Evolutionary conservation across 1,139 yeast species (phyloP).

Genomic region (Arxiozyma slooffiae): DNA sequence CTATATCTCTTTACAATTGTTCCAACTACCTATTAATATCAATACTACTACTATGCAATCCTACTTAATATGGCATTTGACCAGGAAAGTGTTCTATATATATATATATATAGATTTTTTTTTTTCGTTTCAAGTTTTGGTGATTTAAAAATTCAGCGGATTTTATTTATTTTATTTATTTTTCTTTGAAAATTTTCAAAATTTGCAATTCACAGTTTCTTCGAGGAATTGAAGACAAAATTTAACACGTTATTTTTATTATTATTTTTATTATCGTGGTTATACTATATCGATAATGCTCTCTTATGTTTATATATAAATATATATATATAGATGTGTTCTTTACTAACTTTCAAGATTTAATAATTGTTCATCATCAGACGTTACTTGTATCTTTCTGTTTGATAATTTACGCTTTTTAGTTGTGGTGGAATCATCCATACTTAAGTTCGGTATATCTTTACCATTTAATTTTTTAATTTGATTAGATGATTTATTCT

Average conservation of each 20-base stretch:
- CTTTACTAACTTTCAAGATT: neutral
- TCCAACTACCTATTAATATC: too few relatives aligned
- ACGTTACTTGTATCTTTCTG: conserved; percentile 5
- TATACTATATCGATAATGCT: neutral
- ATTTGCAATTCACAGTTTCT: neutral
- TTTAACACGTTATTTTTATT: neutral
- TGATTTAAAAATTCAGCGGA: too few relatives aligned
- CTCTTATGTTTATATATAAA: too few relatives aligned
- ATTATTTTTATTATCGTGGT: too few relatives aligned
- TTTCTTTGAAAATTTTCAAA: neutral
- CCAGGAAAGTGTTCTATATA: too few relatives aligned
- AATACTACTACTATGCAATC: too few relatives aligned
- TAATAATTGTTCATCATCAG: neutral
- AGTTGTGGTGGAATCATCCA: neutral
- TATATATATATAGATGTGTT: neutral
- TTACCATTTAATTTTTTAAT: neutral
- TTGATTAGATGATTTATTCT: neutral
- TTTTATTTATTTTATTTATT: too few relatives aligned
- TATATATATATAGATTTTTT: too few relatives aligned
- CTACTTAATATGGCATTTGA: too few relatives aligned
- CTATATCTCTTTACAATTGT: too few relatives aligned
- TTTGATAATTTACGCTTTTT: conserved; percentile 8
- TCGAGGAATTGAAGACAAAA: neutral
- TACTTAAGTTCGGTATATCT: neutral
- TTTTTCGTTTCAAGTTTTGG: too few relatives aligned